Percentiles rank a stretch among this genome's conserved stretches.
Conservation (phyloP, 2,329 filamentous ascomycete species). For the Cladorrhinum sp. region DNA sequence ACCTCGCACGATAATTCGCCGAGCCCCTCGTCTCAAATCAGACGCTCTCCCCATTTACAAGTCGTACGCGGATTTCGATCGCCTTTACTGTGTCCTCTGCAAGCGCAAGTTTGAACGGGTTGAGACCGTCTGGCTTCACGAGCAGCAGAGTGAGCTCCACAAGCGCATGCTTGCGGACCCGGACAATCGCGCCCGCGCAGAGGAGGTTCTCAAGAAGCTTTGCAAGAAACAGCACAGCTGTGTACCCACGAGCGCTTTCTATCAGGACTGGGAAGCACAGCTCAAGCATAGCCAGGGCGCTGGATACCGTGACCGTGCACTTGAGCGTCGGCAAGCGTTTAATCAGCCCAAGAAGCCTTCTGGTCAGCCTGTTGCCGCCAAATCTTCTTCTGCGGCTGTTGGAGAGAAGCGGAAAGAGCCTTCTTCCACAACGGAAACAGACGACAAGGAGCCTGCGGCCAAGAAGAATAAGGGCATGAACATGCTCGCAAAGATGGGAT, state of each 20-base stretch:
- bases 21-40: conserved; percentile 29
- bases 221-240: conserved; percentile 31
- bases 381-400: conserved; percentile 13
- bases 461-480: conserved; percentile 60
- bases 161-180: conserved; percentile 29
- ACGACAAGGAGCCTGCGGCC: conserved; percentile 36
- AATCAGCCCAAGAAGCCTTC: conserved; percentile 57
- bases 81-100: conserved; percentile 40
- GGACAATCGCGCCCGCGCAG: conserved; percentile 29
- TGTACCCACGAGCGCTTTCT: conserved; percentile 20
- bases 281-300: conserved; percentile 22
- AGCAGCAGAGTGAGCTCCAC: conserved; percentile 45
- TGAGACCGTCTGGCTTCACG: conserved; percentile 42
- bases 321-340: conserved; percentile 61
- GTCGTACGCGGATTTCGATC: conserved; percentile 56
- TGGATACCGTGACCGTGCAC: conserved; percentile 64
- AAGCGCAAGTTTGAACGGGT: conserved; percentile 40
- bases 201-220: conserved; percentile 32
- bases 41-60: conserved; percentile 41
- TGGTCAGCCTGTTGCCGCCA: conserved; percentile 30
- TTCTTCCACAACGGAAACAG: conserved; percentile 23
- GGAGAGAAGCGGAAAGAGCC: conserved; percentile 37
- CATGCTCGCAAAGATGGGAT: conserved; percentile 71
- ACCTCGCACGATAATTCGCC: conserved; percentile 28
- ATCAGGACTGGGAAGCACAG: conserved; percentile 23